Evolutionary conservation across 129 eudicot genomes (phyloP), one percentile per base, ranked within the genome.

Genomic region (Escallonia rubra): DNA sequence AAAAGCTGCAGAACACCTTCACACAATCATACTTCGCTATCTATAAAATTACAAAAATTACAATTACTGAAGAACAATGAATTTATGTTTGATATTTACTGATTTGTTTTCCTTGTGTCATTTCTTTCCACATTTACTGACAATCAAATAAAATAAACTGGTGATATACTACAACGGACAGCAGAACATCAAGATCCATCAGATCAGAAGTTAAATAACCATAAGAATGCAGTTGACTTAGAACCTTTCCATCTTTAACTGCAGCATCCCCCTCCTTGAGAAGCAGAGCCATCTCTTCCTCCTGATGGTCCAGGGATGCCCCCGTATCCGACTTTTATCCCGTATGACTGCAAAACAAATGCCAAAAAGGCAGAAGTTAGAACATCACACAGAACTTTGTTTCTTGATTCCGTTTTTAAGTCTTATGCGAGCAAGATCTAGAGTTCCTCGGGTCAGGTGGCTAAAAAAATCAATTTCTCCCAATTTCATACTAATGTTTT

Each of bases 301-400:
- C 86, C 87, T 44, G 96, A 79, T 9, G 82, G 76, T 59, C 95
- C 97, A 3, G 80, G 75, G 10, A 76, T 44, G 14, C 92, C 93
- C 40, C 89, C 94, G 41, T 83, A 83, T 54, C 97, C 97, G 42
- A 91, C 85, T 76, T 85, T 91, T 65, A 91, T 91, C 53, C 97
- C 96, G 55, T 81, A 79, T 7, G 97, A 85, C 97, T 91, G 96
- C 81, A 80, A 51, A 50, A 45, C 10, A 40, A 43, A 50, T 13
- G n/a, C 61, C 34, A 54, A 47, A 34, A 6, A 2, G 14, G n/a
- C 5, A n/a, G 14, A 12, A 54, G n/a, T 4, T 54, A 4, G 13
- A 54, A 34, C 59, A n/a, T 13, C 34, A 23, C 34, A 23, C 34
- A 23, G 1, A 23, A 23, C 34, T 23, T 23, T 23, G 34, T 23